phyloP scores from a whole-genome alignment of 306 rosid genomes.

The Pterocarpus macrocarpus region DNA sequence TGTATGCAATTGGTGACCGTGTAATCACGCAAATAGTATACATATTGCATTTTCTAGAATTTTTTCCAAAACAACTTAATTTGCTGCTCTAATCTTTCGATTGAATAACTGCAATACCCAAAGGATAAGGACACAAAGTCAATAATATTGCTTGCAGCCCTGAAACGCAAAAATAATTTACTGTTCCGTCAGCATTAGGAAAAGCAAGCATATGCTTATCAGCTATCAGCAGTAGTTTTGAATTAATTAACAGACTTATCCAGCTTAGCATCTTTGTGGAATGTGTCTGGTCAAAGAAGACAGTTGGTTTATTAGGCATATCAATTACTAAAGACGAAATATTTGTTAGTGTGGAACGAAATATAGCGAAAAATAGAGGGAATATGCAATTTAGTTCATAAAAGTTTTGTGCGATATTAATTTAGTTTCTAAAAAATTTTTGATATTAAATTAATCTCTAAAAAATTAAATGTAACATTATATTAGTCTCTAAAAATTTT shows the following conservation, averaged over 20 bases:
- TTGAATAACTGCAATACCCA: not conserved
- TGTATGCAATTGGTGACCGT: not conserved
- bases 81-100: not conserved
- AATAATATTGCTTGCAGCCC: not conserved
- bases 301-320: not conserved
- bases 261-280: slow-evolving; percentile 11
- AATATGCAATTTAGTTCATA: no score
- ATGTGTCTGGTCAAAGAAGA: slow-evolving; percentile 18
- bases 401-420: no score
- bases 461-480: no score
- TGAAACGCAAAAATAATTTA: not conserved
- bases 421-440: no score
- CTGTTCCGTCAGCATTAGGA: slow-evolving; percentile 7
- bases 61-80: not conserved
- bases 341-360: no score
- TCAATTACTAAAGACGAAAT: not conserved
- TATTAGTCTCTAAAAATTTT: no score
- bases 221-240: not conserved
- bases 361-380: no score
- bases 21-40: not conserved
- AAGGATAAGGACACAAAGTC: not conserved
- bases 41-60: not conserved
- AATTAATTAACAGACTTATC: not conserved
- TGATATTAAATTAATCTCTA: no score
- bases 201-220: slow-evolving; percentile 27